Conservation (phyloP, 805 yeast genomes). For the Yarrowia sp. region DNA sequence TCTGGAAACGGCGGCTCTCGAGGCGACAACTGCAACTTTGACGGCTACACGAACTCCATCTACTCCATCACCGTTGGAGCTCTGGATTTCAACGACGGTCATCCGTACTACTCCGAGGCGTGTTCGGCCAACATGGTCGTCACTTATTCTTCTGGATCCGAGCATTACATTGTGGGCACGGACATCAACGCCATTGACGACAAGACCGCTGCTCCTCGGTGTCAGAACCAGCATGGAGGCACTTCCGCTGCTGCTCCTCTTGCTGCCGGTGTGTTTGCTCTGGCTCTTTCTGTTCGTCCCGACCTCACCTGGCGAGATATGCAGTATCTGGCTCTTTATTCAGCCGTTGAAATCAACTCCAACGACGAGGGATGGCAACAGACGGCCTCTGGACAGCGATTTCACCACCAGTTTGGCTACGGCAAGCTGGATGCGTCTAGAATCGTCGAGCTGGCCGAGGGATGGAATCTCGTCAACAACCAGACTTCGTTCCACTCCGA, state of each 20-base stretch:
- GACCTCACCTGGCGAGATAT: conserved; percentile 93
- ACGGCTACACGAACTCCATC: conserved; percentile 95
- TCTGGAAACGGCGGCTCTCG: conserved; percentile 88
- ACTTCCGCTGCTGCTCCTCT: conserved; percentile 99
- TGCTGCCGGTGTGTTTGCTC: conserved; percentile 93
- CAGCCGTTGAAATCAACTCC: conserved; percentile 72
- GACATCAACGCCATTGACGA: conserved; percentile 60
- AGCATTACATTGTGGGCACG: conserved; percentile 88
- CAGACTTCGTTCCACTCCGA: conserved; percentile 78
- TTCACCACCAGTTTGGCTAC: conserved; percentile 88
- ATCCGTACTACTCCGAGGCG: conserved; percentile 89
- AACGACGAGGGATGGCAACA: conserved; percentile 75
- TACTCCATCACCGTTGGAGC: conserved; percentile 96
- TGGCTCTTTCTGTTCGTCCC: conserved; percentile 84
- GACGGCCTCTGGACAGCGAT: conserved; percentile 69
- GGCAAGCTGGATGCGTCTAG: conserved; percentile 86
- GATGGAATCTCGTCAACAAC: conserved; percentile 88
- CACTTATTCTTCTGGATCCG: conserved; percentile 90
- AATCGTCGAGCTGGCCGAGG: conserved; percentile 72
- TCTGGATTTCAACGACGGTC: conserved; percentile 82
- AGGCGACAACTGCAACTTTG: conserved; percentile 93
- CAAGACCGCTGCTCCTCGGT: conserved; percentile 49
- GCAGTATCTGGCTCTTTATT: conserved; percentile 78
- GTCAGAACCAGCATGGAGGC: conserved; percentile 86
- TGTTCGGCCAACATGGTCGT: conserved; percentile 95